A percentile compares a stretch with the other conserved stretches of the same genome.
phyloP scores from a whole-genome alignment of 73 alveolate genomes.

The Paramecium sonneborni region DNA sequence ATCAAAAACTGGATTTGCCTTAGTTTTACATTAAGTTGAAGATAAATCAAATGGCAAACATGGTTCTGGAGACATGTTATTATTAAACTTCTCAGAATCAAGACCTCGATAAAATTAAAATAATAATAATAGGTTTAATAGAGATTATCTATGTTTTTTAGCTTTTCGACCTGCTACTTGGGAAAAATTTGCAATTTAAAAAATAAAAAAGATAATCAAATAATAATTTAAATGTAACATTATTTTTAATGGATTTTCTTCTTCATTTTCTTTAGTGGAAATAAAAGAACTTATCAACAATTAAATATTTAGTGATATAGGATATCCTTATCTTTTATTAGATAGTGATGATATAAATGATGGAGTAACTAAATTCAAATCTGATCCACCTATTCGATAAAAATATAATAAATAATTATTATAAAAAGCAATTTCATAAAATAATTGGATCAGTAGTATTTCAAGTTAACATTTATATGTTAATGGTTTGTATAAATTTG shows the following conservation, averaged over 20 bases:
- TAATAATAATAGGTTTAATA: background rate
- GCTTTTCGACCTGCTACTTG: conserved; percentile 15
- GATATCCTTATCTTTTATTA: background rate
- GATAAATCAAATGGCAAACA: background rate
- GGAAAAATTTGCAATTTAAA: background rate
- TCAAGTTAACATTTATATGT: conserved; percentile 11
- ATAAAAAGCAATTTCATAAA: background rate
- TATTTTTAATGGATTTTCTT: background rate
- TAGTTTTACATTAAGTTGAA: background rate
- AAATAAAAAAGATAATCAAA: background rate
- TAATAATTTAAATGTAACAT: background rate
- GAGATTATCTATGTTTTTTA: background rate
- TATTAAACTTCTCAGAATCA: background rate
- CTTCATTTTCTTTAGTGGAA: background rate
- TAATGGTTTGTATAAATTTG: background rate
- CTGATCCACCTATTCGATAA: conserved; percentile 17
- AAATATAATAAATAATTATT: background rate
- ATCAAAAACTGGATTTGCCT: background rate
- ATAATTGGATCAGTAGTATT: background rate
- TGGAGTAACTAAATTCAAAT: background rate
- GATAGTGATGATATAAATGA: background rate
- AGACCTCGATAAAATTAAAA: background rate
- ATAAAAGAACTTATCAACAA: background rate
- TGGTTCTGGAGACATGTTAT: background rate
- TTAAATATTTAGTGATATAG: background rate